A percentile compares a stretch with the other conserved stretches of the same genome.
These are phyloP conservation scores for Themeda triandra DNA, from an alignment of 176 grass and related monocot species.

Conservation along the genomic window DNA sequence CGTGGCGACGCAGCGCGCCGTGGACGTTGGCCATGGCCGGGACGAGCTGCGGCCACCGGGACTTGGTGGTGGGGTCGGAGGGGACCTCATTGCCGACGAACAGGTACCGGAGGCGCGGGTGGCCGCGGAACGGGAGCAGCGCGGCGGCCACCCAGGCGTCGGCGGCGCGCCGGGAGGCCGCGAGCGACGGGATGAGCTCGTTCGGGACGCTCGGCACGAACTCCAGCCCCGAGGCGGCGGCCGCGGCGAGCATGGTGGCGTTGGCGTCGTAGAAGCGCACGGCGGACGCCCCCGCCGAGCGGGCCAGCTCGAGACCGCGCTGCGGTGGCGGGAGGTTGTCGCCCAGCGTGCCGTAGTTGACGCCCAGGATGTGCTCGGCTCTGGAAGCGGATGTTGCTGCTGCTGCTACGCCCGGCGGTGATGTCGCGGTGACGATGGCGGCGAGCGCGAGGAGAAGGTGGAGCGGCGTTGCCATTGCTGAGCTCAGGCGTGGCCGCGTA, in stretches of 20 bases:
- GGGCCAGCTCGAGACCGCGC: conserved; percentile 31
- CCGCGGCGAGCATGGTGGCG: conserved; percentile 49
- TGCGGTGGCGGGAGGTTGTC: conserved; percentile 53
- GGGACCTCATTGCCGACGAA: conserved; percentile 76
- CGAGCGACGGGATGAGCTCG: conserved; percentile 42
- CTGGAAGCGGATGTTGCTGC: not conserved
- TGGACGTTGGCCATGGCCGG: conserved; percentile 55
- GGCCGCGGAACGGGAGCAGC: conserved; percentile 44
- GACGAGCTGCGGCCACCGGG: conserved; percentile 48
- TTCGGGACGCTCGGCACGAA: conserved; percentile 57
- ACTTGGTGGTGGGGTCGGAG: conserved; percentile 38
- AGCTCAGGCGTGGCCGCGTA: not conserved
- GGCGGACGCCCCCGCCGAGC: conserved; percentile 40
- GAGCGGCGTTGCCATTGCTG: conserved; percentile 7
- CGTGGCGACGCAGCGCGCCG: conserved; percentile 29
- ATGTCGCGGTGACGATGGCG: too few relatives aligned
- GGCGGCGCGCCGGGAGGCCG: conserved; percentile 39
- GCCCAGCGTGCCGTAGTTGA: conserved; percentile 64
- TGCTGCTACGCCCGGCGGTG: too few relatives aligned
- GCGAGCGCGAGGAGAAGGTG: not conserved
- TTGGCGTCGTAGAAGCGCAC: conserved; percentile 74
- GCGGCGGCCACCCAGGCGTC: conserved; percentile 51
- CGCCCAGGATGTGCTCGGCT: conserved; percentile 36
- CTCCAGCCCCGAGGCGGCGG: conserved; percentile 41
- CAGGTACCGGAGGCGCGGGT: conserved; percentile 44